Evolutionary conservation across 2,329 filamentous ascomycete species (phyloP), one percentile per base, ranked within the genome.

Genomic region (Botrytis fragariae): DNA sequence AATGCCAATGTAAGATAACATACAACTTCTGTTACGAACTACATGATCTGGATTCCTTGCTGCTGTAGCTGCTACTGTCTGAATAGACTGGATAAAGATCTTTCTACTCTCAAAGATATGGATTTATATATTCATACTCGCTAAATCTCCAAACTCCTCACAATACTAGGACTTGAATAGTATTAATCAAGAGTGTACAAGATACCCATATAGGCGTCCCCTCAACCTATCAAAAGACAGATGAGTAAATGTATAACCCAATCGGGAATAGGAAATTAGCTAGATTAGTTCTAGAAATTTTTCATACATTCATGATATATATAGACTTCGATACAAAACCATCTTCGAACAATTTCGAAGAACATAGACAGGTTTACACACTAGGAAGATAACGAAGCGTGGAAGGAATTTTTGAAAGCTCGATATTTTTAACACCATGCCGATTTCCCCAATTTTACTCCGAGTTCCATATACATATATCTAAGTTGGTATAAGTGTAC

Each of bases 111-210:
- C 14, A 16, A 54, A 54, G 14, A 29, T 16, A 0, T 7, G 12
- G 8, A 0, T n/a, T 7, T 29, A n/a, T 54, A 18, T 54, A 54
- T 16, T 3, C 25, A 7, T 54, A 1, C 14, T 54, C 25, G 2
- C 7, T 29, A 3, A 16, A 54, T 29, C 29, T 5, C 10, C 12
- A 16, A 51, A 7, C 8, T 51, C 4, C 45, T 51, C 10, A 25
- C 12, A 4, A 51, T 25, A 51, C 0, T 1, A 25, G 45, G 7
- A 25, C 0, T 51, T 51, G 1, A 0, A 51, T 51, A 14, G 22
- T 51, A 25, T 25, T 0, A 25, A 12, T 25, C 44, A 45, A n/a
- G n/a, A n/a, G n/a, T n/a, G n/a, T n/a, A n/a, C 25, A 51, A 12
- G 22, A 51, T 51, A 51, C 45, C 42, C 42, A 18, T 5, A 6